A percentile compares a stretch with the other conserved stretches of the same genome.
Evolutionary conservation across 106 monocot species (phyloP).

Genomic region (Platanthera guangdongensis): DNA sequence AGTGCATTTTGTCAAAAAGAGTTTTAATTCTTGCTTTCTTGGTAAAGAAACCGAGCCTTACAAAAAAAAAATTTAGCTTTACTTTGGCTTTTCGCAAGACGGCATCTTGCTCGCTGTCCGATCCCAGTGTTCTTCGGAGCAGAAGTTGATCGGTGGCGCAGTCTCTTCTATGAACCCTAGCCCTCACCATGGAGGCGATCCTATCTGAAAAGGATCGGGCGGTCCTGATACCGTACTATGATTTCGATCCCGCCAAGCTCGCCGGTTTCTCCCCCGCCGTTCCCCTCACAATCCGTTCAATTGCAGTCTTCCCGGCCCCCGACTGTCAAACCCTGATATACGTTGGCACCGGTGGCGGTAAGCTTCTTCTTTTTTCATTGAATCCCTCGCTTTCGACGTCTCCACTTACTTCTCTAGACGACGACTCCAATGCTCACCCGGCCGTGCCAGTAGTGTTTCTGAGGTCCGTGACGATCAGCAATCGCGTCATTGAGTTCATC

Average conservation of each 20-base stretch:
- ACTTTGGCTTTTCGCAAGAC: no score
- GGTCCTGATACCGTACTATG: slow-evolving; percentile 43
- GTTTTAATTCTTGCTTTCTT: no score
- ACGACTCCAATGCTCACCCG: not conserved
- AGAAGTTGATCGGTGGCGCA: not conserved
- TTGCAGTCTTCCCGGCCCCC: slow-evolving; percentile 30
- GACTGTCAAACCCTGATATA: slow-evolving; percentile 35
- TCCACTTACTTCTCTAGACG: not conserved
- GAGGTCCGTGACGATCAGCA: slow-evolving; percentile 29
- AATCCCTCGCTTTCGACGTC: slow-evolving; percentile 3
- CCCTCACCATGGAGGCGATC: slow-evolving; percentile 12
- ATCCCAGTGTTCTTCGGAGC: no score
- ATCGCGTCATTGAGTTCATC: slow-evolving; percentile 47
- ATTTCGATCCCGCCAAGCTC: slow-evolving; percentile 45
- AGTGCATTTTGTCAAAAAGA: no score
- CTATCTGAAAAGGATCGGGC: slow-evolving; percentile 30
- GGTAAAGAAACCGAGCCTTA: no score
- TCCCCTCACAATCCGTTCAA: slow-evolving; percentile 48
- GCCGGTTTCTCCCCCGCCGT: slow-evolving; percentile 33
- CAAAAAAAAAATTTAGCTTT: no score
- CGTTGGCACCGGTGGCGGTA: slow-evolving; percentile 64
- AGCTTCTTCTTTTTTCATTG: slow-evolving; percentile 49
- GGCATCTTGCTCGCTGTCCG: no score
- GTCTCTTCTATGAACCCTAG: not conserved
- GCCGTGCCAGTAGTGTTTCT: slow-evolving; percentile 18